A percentile compares a stretch with the other conserved stretches of the same genome.
Evolutionary conservation across 306 rosid species (phyloP).

Genomic region (Castanea mollissima): DNA sequence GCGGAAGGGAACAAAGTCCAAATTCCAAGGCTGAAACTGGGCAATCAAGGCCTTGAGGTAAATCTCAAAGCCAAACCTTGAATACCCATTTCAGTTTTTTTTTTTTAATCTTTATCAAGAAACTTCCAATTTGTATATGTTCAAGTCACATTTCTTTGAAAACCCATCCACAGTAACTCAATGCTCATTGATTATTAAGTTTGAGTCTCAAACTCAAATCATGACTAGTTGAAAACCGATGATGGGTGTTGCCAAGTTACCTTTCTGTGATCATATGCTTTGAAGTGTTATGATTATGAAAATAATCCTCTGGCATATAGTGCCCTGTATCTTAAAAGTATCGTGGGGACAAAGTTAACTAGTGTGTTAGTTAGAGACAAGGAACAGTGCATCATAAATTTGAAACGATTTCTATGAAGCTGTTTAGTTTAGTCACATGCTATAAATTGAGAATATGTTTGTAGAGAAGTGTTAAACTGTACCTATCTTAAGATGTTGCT

Average conservation of each 20-base stretch:
- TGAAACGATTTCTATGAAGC: no score
- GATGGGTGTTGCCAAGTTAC: not conserved
- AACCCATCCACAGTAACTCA: not conserved
- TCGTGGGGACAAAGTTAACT: no score
- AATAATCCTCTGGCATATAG: no score
- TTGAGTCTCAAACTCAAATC: not conserved
- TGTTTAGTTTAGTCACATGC: no score
- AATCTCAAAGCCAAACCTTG: not conserved
- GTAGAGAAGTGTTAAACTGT: not conserved
- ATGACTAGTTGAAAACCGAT: not conserved
- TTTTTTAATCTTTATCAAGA: no score
- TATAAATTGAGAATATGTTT: no score
- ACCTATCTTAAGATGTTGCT: not conserved
- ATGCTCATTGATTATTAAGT: not conserved
- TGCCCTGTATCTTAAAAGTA: no score
- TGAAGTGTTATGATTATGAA: no score
- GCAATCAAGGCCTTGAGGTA: constrained; percentile 25
- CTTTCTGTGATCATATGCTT: no score
- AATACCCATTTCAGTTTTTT: not conserved
- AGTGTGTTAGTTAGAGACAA: no score
- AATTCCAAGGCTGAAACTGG: constrained; percentile 28
- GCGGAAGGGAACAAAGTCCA: constrained; percentile 1
- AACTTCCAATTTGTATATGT: not conserved
- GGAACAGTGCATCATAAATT: no score
- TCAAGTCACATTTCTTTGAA: not conserved